Evolutionary conservation across 208 protist genomes (phyloP), one percentile per base, ranked within the genome.

Genomic region (Willaertia magna): DNA sequence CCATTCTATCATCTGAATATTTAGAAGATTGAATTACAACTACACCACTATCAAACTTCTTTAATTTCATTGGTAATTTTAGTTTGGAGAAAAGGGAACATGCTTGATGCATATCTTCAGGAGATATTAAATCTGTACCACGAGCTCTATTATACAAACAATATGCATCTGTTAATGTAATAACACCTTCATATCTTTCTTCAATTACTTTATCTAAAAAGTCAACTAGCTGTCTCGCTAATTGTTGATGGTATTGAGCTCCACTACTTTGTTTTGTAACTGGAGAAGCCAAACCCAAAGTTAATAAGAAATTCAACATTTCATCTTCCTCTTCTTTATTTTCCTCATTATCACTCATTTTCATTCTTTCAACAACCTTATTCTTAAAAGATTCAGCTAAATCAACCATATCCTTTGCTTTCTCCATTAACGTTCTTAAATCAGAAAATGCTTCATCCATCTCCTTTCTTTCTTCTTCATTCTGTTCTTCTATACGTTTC

Each of bases 101-200:
- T 39, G 87, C 51, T 22, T 9, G 42, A n/a, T 79, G 14, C 59
- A 89, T 47, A 86, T 89, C 87, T 46, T 88, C 86, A n/a, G 87
- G 87, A 22, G 87, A 89, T 14, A 89, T 79, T 20, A 89, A 49
- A 82, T 87, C 87, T 40, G 78, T 86, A 30, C 87, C 87, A 52
- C 87, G 46, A 1, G 87, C 87, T 46, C 86, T 49, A 79, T 89
- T 89, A 55, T 88, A 89, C 20, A 89, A 55, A 82, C 86, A 88
- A 82, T 61, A 89, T 30, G 55, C 87, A 51, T 89, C 87, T n/a
- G 85, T 59, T 22, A 89, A 18, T 39, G 87, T 52, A 4, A 89
- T 84, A 6, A 84, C 49, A 12, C 79, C 79, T 12, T n/a, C 34
- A 67, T 55, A 55, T 16, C 30, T 22, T n/a, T 67, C 55, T 47